Percentiles rank a stretch among this genome's conserved stretches.
These are phyloP conservation scores for Ceratobasidium sp. DNA, from an alignment of 1,284 basidiomycete species.

Conservation along the genomic window DNA sequence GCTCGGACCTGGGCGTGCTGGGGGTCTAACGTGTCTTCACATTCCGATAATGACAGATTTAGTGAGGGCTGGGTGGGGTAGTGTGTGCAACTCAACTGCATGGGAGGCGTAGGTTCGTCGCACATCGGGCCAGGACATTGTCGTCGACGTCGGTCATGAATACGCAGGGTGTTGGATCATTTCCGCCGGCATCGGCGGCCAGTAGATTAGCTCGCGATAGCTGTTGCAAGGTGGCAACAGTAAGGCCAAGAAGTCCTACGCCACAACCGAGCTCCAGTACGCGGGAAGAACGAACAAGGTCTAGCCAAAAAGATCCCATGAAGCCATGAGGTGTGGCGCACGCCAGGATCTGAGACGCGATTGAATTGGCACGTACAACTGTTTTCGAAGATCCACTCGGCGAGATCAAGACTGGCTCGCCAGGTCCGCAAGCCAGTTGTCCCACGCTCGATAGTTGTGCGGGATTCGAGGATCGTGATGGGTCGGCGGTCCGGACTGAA, in stretches of 20 bases:
- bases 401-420: conserved; percentile 71
- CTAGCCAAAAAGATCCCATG: conserved; percentile 51
- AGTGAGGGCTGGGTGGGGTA: not conserved
- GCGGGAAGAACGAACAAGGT: conserved; percentile 57
- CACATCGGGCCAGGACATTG: conserved; percentile 67
- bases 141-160: conserved; percentile 71
- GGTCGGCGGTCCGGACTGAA: conserved; percentile 51
- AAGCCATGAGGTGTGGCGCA: not conserved
- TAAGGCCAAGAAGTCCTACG: conserved; percentile 70
- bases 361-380: conserved; percentile 54
- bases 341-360: not conserved
- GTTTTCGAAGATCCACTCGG: conserved; percentile 64
- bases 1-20: conserved; percentile 55
- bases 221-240: conserved; percentile 63
- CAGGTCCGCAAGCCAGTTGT: conserved; percentile 80
- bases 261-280: conserved; percentile 77
- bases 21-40: conserved; percentile 63
- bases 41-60: not conserved
- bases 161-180: conserved; percentile 50
- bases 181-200: conserved; percentile 2
- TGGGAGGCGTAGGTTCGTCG: conserved; percentile 61
- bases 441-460: conserved; percentile 70
- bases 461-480: conserved; percentile 71
- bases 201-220: conserved; percentile 17
- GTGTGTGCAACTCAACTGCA: conserved; percentile 60